A percentile compares a stretch with the other conserved stretches of the same genome.
These are phyloP conservation scores for Kodamaea alishanica DNA, from an alignment of 1,139 yeast species.

Conservation along the genomic window DNA sequence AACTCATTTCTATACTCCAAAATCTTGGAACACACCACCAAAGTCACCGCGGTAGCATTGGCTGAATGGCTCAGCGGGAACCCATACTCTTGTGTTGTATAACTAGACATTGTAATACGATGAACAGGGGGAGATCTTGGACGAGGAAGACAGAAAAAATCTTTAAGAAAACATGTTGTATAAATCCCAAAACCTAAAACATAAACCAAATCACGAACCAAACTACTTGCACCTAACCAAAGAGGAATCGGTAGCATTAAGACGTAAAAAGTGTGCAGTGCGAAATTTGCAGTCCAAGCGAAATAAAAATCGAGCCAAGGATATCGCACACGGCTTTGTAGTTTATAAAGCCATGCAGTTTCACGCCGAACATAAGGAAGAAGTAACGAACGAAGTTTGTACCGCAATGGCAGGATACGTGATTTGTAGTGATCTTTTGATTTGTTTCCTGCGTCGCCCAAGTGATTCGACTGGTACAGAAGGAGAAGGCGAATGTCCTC, in stretches of 20 bases:
- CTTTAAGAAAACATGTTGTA: slow-evolving; percentile 74
- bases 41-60: slow-evolving; percentile 79
- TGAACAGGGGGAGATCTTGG: slow-evolving; percentile 91
- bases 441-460: slow-evolving; percentile 68
- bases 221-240: slow-evolving; percentile 70
- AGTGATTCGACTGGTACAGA: slow-evolving; percentile 12
- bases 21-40: slow-evolving; percentile 39
- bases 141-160: slow-evolving; percentile 83
- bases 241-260: slow-evolving; percentile 79
- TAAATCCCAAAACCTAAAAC: slow-evolving; percentile 85
- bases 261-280: slow-evolving; percentile 91
- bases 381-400: slow-evolving; percentile 49
- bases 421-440: slow-evolving; percentile 61
- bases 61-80: slow-evolving; percentile 93
- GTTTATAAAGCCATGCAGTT: slow-evolving; percentile 52
- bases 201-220: slow-evolving; percentile 68
- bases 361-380: slow-evolving; percentile 65
- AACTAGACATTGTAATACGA: slow-evolving; percentile 82
- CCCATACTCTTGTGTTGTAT: slow-evolving; percentile 91
- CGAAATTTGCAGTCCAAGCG: slow-evolving; percentile 85
- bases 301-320: slow-evolving; percentile 69
- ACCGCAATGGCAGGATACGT: slow-evolving; percentile 58
- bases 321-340: slow-evolving; percentile 54
- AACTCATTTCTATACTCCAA: slow-evolving; percentile 14
- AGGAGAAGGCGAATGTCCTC: slow-evolving; percentile 15